Evolutionary conservation across 106 monocot species (phyloP), one percentile per base, ranked within the genome.

Genomic region (Acorus calamus): DNA sequence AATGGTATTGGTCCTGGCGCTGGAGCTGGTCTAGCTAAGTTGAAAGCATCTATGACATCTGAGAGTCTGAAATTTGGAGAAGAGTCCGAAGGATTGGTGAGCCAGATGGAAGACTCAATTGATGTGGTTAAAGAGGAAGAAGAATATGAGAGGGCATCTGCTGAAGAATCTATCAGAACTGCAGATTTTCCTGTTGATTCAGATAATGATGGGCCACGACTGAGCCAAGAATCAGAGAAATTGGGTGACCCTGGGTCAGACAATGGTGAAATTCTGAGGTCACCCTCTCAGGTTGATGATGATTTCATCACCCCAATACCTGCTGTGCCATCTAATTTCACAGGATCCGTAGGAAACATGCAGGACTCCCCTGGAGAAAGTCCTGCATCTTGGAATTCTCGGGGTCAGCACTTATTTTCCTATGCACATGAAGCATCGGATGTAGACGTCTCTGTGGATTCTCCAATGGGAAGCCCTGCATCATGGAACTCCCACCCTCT

Each of bases 361-460:
- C 82, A 63, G 14, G 79, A 82, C 43, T 85, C 80, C 70, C 70
- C 86, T 52, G 78, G 59, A 58, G 81, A 77, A 70, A 83, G 79
- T 50, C 74, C 82, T 12, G 68, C 73, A 67, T 82, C 83, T 41
- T 86, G 89, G 84, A 85, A 81, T 53, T 84, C 78, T 12, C 73
- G 43, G 12, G 42, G 48, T 53, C 60, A 82, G 13, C 79, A 79
- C 44, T 71, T 76, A 47, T 82, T 82, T 74, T 71, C 78, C 70
- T 83, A 83, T 72, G 70, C 76, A 53, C 74, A 83, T 12, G 86
- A 93, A 67, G 68, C 81, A 69, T 87, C 79, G n/a, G 83, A 86
- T 67, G 42, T 70, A 46, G 84, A 92, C 70, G 86, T 74, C 67
- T 79, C 83, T 55, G 58, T 76, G 8, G 82, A 92, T 67, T 88